These are phyloP conservation scores for Artemisia argyi DNA, from an alignment of 129 eudicot species.

Conservation along the genomic window DNA sequence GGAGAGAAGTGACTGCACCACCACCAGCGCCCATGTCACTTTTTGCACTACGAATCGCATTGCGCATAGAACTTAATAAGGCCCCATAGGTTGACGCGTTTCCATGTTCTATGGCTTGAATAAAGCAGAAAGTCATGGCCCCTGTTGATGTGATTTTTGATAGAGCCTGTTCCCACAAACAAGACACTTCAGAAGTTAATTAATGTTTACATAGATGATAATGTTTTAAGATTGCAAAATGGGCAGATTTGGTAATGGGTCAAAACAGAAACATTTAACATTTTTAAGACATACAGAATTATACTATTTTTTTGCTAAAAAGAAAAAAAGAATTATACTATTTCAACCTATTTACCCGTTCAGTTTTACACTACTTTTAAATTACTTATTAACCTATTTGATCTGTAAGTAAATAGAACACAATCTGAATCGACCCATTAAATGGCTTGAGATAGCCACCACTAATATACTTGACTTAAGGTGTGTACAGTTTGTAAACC, in stretches of 20 bases:
- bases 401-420: background rate
- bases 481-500: background rate
- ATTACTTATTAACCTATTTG: background rate
- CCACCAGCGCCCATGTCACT: constrained; percentile 37
- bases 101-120: constrained; percentile 53
- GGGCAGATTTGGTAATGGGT: no score
- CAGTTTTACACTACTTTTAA: background rate
- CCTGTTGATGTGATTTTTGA: constrained; percentile 52
- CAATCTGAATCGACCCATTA: background rate
- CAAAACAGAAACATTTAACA: background rate
- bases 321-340: no score
- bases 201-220: background rate
- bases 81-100: constrained; percentile 50
- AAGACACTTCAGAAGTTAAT: background rate
- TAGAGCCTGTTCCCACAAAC: constrained; percentile 47
- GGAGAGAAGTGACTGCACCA: constrained; percentile 65
- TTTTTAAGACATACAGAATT: no score
- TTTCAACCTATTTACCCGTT: background rate
- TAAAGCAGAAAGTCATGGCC: constrained; percentile 61
- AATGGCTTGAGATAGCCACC: background rate
- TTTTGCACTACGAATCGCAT: constrained; percentile 34
- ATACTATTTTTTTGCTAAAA: no score
- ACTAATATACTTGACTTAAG: background rate
- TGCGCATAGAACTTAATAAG: constrained; percentile 48
- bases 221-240: background rate